Evolutionary conservation across 75 land plant species (phyloP), one percentile per base, ranked within the genome.

Genomic region (Picea glauca): DNA sequence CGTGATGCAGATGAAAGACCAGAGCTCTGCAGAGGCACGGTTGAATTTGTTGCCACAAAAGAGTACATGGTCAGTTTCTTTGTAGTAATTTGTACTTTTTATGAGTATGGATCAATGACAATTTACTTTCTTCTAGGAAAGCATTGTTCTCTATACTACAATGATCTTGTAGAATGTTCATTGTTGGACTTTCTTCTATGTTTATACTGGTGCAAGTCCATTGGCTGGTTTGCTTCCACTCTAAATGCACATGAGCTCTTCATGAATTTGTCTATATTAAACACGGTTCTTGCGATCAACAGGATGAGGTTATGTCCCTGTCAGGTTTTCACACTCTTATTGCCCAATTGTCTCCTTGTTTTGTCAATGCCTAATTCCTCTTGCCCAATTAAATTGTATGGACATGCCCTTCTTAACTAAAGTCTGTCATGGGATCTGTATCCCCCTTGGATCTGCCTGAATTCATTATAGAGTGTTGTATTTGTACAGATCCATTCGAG

Each of bases 1-100:
- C 88, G 99, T 62, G 99, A 97, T 91, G 99, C 96, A 78, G 98
- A 94, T 88, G 91, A 90, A 78, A 91, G 99, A 77, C 99, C 99
- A 83, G 99, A 97, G 82, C 82, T 97, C 30, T 95, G 92, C 65
- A 84, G 88, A 80, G 99, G 99, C 82, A 93, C 98, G 1, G 96
- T 97, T 73, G 99, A 97, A 88, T 97, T 97, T 91, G 91, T 94
- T 84, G 99, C 98, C 60, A 83, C 98, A 54, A 92, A 88, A 67
- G 99, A 97, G 83, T 97, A 84, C 76, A 85, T 90, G 93, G 99
- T 97, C 76, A 76, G 89, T 70, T 62, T 64, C 26, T 9, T 23
- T 73, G 32, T 43, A 30, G 15, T 30, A 35, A 26, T 32, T 72
- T 31, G 77, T 15, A 40, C 23, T 7, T 40, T 70, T 21, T 70